A percentile compares a stretch with the other conserved stretches of the same genome.
Evolutionary conservation across 2,329 filamentous ascomycete species (phyloP).

Genomic region (Ascomycota sp.): DNA sequence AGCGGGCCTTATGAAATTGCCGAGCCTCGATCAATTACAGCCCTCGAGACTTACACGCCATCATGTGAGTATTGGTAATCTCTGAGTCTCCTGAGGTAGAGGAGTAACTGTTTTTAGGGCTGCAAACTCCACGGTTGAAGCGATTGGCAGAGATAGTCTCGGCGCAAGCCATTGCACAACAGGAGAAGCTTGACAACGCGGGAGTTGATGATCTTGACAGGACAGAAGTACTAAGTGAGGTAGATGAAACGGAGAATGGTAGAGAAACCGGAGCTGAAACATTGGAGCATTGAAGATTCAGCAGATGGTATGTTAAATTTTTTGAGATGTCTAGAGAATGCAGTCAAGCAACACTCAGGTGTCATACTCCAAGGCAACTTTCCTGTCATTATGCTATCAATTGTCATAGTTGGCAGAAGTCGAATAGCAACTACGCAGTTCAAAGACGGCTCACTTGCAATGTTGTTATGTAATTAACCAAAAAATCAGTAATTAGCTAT

Average conservation of each 20-base stretch:
- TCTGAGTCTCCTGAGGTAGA: background rate
- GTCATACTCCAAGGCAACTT: no score
- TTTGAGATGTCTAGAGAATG: no score
- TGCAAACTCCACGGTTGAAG: constrained; percentile 88
- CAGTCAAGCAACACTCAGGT: no score
- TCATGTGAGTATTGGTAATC: constrained; percentile 46
- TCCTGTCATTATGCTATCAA: no score
- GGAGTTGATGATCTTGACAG: constrained; percentile 23
- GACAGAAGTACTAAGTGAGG: constrained; percentile 26
- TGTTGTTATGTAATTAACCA: no score
- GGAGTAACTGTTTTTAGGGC: constrained; percentile 31
- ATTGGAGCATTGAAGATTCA: no score
- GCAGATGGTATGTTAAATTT: no score
- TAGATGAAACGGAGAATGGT: constrained; percentile 19
- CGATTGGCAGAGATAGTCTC: constrained; percentile 95
- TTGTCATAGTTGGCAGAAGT: no score
- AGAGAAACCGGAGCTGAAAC: no score
- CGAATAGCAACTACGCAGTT: no score
- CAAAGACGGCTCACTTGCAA: no score
- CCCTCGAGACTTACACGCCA: constrained; percentile 90
- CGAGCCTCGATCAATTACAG: constrained; percentile 84
- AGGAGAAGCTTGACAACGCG: constrained; percentile 53
- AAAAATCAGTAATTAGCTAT: no score
- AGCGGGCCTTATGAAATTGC: constrained; percentile 96
- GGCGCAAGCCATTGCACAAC: constrained; percentile 84